Percentiles rank a stretch among this genome's conserved stretches.
Evolutionary conservation across 768 basidiomycete genomes (phyloP).

Genomic region (Imleria badia): DNA sequence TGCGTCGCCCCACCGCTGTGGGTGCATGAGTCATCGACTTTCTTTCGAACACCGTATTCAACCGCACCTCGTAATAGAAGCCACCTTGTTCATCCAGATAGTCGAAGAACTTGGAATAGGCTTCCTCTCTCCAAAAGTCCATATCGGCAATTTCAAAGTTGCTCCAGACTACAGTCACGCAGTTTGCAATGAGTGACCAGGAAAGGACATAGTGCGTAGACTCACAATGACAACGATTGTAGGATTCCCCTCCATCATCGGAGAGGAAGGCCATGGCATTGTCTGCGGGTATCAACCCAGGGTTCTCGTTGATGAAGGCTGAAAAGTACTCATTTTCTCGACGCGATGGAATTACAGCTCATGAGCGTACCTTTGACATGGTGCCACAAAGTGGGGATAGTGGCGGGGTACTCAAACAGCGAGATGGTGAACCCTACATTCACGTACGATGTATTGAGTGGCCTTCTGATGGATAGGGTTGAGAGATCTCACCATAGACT

Average conservation of each 20-base stretch:
- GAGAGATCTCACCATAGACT: slow-evolving; percentile 61
- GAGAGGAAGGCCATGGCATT: slow-evolving; percentile 76
- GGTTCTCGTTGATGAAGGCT: slow-evolving; percentile 70
- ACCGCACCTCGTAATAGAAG: slow-evolving; percentile 83
- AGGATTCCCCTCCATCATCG: slow-evolving; percentile 64
- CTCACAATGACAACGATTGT: slow-evolving; percentile 79
- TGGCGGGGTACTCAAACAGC: slow-evolving; percentile 73
- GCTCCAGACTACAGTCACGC: slow-evolving; percentile 54
- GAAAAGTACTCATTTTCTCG: background rate
- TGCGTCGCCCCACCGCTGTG: slow-evolving; percentile 80
- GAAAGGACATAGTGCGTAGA: slow-evolving; percentile 15
- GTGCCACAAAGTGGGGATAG: slow-evolving; percentile 81
- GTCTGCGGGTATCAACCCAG: slow-evolving; percentile 56
- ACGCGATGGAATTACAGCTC: background rate
- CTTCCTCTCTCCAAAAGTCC: slow-evolving; percentile 84
- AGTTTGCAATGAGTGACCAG: background rate
- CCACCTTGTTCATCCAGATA: slow-evolving; percentile 80
- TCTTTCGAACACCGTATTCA: background rate
- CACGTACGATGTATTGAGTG: slow-evolving; percentile 24
- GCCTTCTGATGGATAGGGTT: background rate
- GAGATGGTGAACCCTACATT: slow-evolving; percentile 73
- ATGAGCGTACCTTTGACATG: slow-evolving; percentile 57
- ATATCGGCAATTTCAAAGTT: slow-evolving; percentile 87
- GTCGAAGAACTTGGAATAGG: slow-evolving; percentile 83
- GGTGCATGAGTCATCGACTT: background rate